Evolutionary conservation across 2,329 filamentous ascomycete species (phyloP).

Genomic region (Amylocarpus encephaloides): DNA sequence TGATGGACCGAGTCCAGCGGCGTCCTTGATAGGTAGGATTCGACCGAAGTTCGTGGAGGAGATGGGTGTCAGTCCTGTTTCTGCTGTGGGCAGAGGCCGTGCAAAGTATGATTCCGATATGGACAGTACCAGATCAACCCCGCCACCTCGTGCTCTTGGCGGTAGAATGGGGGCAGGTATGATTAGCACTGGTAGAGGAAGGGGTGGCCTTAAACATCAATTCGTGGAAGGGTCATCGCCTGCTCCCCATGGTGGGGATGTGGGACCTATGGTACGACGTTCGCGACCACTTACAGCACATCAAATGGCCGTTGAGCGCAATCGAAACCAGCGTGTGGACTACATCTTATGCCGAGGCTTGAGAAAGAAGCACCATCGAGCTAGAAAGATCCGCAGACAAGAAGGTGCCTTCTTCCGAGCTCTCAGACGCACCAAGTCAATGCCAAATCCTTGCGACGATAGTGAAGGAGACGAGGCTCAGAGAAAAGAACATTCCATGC

Average conservation of each 20-base stretch:
- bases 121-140: constrained; percentile 47
- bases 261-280: constrained; percentile 42
- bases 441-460: constrained; percentile 52
- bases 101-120: constrained; percentile 55
- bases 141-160: constrained; percentile 36
- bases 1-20: constrained; percentile 41
- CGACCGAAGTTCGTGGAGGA: constrained; percentile 50
- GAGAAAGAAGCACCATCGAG: constrained; percentile 56
- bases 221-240: constrained; percentile 57
- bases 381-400: constrained; percentile 53
- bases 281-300: constrained; percentile 73
- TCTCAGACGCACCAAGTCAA: constrained; percentile 54
- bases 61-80: constrained; percentile 31
- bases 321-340: constrained; percentile 72
- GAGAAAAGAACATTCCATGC: constrained; percentile 23
- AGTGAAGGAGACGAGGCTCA: constrained; percentile 53
- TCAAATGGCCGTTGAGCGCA: constrained; percentile 73
- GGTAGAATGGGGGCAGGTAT: constrained; percentile 30
- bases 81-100: constrained; percentile 52
- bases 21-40: constrained; percentile 55
- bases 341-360: constrained; percentile 73
- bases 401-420: constrained; percentile 64
- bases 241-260: constrained; percentile 44
- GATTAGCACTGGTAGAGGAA: constrained; percentile 29
- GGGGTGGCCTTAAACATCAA: constrained; percentile 51